Evolutionary conservation across 139 green algal species (phyloP), one percentile per base, ranked within the genome.

Genomic region (Haematococcus sp.): DNA sequence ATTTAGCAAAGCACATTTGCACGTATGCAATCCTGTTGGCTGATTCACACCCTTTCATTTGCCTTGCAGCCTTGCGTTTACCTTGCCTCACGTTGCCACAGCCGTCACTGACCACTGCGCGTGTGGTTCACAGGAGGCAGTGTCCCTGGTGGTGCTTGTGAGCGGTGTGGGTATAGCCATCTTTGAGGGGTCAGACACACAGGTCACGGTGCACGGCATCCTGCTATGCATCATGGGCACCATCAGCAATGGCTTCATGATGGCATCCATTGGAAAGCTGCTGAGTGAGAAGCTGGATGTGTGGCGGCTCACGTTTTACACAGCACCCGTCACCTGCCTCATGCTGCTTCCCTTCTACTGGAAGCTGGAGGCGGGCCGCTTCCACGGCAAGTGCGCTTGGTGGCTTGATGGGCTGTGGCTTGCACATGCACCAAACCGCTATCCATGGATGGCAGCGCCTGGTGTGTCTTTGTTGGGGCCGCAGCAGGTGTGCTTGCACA

Each of bases 291-390:
- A 91, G 81, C 61, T 93, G 68, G 84, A 94, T 71, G 89, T 91
- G 23, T 65, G 91, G 63, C 77, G 82, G 15, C 80, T 95, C 15
- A 91, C 89, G 13, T 95, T 93, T 72, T 95, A 94, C 84, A 91
- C 88, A 17, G 85, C 90, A 13, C 90, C 90, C 1, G 64, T 95
- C 22, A 86, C 82, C 1, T 63, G 79, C 2, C 2, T 71, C 13
- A 78, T 84, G 69, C 77, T 93, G 13, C 15, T 81, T 2, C 89
- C 89, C 1, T 90, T 93, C 76, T 88, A 81, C 63, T 72, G 81
- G 46, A 40, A 35, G 15, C 52, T 74, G n/a, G 79, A 91, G 71
- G 30, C 69, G 7, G 40, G 40, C 7, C 40, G 40, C 11, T 49
- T 49, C 40, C 40, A 49, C 7, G n/a, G n/a, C n/a, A n/a, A n/a